Base-by-base conservation (phyloP, 1,284 basidiomycete species). In the Coniferiporia sulphurascens region DNA sequence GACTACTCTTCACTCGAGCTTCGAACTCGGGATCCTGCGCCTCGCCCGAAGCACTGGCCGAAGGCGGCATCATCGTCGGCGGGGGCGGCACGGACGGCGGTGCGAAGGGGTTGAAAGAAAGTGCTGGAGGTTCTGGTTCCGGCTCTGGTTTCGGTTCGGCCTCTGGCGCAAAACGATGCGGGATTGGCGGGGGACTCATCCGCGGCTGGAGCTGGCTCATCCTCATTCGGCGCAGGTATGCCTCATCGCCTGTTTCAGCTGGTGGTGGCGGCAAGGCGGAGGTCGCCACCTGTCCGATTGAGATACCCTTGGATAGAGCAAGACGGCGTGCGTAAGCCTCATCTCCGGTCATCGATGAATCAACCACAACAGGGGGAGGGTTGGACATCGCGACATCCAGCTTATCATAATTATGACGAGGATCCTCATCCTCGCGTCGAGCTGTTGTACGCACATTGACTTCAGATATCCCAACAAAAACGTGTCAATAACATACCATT, bases 21-120 rank as follows among this genome's bases (percentile, higher is more conserved):
- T 88, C 85, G 10, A 74, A 70, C 17, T 58, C 56, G n/a, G 51
- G 56, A 45, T 54, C 41, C 35, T 48, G 32, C 9, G 46, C 15
- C 9, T 85, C 70, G 1, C 71, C 72, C 41, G 64, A 60, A 17
- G 70, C 58, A 27, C 21, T 57, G 17, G 70, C 62, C 6, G 72
- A 56, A n/a, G 68, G 65, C 19, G 74, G 75, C 6, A 74, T 74
- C 51, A 76, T 67, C 2, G 76, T 75, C 2, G 80, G 78, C 0
- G 84, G 83, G 0, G 83, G 81, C 8, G 78, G 77, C 0, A 78
- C 78, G 56, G 82, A 74, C 1, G 69, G 48, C 2, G 84, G 79
- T 1, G 83, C 81, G 64, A 86, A 87, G 0, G 87, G 84, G 62
- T 88, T 83, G 65, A 83, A 87, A 8, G 86, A 81, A 46, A 83